phyloP scores from a whole-genome alignment of 2,329 filamentous ascomycete genomes.

The Monascus ruber region DNA sequence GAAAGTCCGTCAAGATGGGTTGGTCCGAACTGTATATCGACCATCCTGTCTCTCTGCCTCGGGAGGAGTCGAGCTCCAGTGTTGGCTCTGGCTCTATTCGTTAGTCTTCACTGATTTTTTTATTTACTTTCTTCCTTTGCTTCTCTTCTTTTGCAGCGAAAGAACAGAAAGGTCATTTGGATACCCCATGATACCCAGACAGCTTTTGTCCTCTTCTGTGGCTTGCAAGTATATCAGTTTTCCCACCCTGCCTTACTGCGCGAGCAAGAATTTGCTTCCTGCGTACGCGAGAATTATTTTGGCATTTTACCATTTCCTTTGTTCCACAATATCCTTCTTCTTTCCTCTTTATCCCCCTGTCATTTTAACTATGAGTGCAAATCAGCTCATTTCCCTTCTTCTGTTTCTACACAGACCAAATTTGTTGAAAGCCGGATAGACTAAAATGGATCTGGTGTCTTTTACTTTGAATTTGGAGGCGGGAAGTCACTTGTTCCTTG shows the following conservation, averaged over 20 bases:
- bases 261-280: too few relatives aligned
- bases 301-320: conserved; percentile 1
- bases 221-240: not conserved
- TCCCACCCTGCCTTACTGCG: too few relatives aligned
- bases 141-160: conserved; percentile 11
- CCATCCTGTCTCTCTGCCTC: too few relatives aligned
- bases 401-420: not conserved
- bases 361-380: conserved; percentile 1
- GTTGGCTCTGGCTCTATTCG: too few relatives aligned
- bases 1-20: too few relatives aligned
- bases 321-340: conserved; percentile 1
- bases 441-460: not conserved
- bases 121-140: not conserved
- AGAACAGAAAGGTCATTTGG: conserved; percentile 27
- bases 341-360: not conserved
- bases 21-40: too few relatives aligned
- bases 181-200: conserved; percentile 29
- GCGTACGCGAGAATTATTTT: too few relatives aligned
- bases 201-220: conserved; percentile 9
- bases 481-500: not conserved
- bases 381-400: not conserved
- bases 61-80: too few relatives aligned
- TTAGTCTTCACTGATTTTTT: conserved; percentile 5
- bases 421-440: not conserved
- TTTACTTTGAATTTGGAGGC: not conserved